Evolutionary conservation across 2,329 filamentous ascomycete species (phyloP).

Genomic region (Trichoderma harzianum): DNA sequence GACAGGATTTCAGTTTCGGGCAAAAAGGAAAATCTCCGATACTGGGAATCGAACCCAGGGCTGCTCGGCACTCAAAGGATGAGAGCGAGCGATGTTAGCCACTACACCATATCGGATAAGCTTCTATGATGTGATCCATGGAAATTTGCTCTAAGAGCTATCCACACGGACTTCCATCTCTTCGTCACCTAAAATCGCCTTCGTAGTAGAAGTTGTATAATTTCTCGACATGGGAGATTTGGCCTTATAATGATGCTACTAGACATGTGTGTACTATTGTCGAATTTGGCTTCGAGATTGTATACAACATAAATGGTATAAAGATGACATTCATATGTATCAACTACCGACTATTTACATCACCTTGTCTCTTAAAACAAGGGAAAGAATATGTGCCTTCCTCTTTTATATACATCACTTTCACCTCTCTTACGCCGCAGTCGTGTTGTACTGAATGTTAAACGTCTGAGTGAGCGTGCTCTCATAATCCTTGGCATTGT

Average conservation of each 20-base stretch:
- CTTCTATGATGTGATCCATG: rapidly evolving
- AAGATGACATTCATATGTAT: not conserved
- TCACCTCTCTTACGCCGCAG: not conserved
- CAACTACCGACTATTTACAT: not conserved
- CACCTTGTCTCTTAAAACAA: not conserved
- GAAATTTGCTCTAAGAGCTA: not conserved
- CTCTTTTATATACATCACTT: not conserved
- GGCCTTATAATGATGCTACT: no score
- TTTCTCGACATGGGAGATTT: not conserved
- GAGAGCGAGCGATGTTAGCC: conserved; percentile 38
- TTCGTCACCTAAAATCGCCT: not conserved
- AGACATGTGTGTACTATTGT: no score
- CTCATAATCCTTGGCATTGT: not conserved
- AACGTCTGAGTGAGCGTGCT: not conserved
- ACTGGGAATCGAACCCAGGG: conserved; percentile 36
- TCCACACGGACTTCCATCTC: not conserved
- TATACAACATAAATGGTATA: not conserved
- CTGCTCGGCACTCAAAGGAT: conserved; percentile 29
- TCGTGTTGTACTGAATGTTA: not conserved
- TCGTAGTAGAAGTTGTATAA: not conserved
- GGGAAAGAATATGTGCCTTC: not conserved
- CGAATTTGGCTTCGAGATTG: no score
- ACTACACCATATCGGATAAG: conserved; percentile 35
- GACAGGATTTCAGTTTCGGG: not conserved
- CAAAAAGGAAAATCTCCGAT: conserved; percentile 25